phyloP scores from a whole-genome alignment of 805 yeast genomes.

The Lipomyces kockii region DNA sequence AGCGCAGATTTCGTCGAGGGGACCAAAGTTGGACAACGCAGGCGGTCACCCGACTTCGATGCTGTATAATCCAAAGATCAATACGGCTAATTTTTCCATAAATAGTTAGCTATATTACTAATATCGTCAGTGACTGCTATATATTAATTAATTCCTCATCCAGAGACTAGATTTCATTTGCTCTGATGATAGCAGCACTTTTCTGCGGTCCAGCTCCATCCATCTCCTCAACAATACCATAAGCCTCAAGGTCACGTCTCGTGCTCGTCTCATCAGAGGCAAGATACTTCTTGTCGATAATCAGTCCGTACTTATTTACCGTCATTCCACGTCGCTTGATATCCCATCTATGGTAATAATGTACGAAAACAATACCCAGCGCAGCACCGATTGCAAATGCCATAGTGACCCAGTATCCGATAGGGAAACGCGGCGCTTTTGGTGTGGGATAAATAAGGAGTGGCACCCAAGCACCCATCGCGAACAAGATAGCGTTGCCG shows the following conservation, averaged over 20 bases:
- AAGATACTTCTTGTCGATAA: slow-evolving; percentile 3
- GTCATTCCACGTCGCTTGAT: slow-evolving; percentile 12
- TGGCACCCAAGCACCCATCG: slow-evolving; percentile 47
- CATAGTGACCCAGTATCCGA: slow-evolving; percentile 36
- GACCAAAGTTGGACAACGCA: too few species aligned
- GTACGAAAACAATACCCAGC: slow-evolving; percentile 13
- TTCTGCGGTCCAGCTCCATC: too few species aligned
- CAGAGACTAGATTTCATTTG: too few species aligned
- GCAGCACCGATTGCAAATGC: slow-evolving; percentile 5
- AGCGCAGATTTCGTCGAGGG: too few species aligned
- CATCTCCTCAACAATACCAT: not conserved
- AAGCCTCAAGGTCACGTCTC: not conserved
- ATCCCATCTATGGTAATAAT: slow-evolving; percentile 1
- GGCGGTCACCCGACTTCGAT: too few species aligned
- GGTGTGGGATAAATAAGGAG: slow-evolving; percentile 49
- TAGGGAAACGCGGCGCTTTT: slow-evolving; percentile 39
- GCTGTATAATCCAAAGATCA: too few species aligned
- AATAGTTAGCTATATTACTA: too few species aligned
- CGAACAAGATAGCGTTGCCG: slow-evolving; percentile 43
- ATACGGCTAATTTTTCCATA: too few species aligned
- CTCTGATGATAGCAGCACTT: too few species aligned
- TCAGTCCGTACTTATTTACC: slow-evolving; percentile 8
- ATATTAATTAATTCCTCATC: too few species aligned
- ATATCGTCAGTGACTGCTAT: too few species aligned
- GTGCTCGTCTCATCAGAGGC: not conserved